Evolutionary conservation across 2,329 filamentous ascomycete genomes (phyloP), one percentile per base, ranked within the genome.

Genomic region (Colletotrichum agaves): DNA sequence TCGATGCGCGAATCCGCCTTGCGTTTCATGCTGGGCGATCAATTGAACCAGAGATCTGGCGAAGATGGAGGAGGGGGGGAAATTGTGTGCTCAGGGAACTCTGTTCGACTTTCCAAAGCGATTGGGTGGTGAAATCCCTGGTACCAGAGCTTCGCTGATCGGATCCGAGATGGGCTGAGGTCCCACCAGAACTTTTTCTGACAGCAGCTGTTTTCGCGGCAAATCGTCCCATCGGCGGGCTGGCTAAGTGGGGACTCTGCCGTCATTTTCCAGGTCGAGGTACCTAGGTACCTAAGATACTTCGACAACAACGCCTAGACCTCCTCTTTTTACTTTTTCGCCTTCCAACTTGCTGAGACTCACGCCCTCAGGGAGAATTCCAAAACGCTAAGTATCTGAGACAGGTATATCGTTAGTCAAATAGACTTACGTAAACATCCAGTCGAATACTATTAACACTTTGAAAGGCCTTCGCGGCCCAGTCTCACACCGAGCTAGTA

Each of bases 21-120:
- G 80, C 87, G 85, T 80, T 90, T 90, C 85, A 88, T 88, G 5
- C 71, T 80, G 73, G 47, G 49, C n/a, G 23, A 53, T 27, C 35
- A 56, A 55, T 46, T 44, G 62, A n/a, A 37, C 39, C 33, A 15
- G 17, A 15, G 7, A 10, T 21, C 50, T 7, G 17, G 37, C 43
- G 12, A 46, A 23, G 13, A n/a, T 43, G 43, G 43, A 23, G 8
- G 15, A 49, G 43, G 43, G 33, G 8, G 15, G 6, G 11, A 7
- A 3, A n/a, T 31, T 31, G 43, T 33, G 35, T 37, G 27, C 27
- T 1, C 27, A 8, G 6, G 27, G 27, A 2, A 27, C 6, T 27
- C 27, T 58, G 64, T 44, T 47, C 37, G 19, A 23, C 17, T 6
- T 37, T 47, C 49, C 49, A 52, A 27, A 27, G 27, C 27, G 27